phyloP scores from a whole-genome alignment of 768 basidiomycete species.

The Russula dissimulans region DNA sequence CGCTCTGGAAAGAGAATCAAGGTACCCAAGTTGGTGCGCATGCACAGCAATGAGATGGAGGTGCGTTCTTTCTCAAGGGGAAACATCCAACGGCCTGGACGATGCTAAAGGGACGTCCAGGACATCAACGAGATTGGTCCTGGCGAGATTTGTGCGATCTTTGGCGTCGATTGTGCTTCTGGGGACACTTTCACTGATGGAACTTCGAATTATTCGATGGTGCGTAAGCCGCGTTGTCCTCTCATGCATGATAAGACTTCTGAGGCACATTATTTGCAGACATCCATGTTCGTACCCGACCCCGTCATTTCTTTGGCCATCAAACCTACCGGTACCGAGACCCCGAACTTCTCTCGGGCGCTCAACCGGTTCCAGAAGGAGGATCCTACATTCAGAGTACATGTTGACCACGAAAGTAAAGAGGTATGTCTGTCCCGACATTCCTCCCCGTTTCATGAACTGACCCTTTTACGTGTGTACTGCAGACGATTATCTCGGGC shows the following conservation, averaged over 20 bases:
- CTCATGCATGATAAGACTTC: too few species aligned
- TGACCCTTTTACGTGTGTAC: neutral
- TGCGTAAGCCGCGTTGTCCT: constrained; percentile 29
- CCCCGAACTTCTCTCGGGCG: constrained; percentile 93
- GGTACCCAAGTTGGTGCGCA: constrained; percentile 88
- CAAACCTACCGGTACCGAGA: constrained; percentile 85
- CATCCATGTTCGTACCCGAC: constrained; percentile 97
- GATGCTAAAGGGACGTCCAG: constrained; percentile 29
- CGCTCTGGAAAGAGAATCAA: constrained; percentile 96
- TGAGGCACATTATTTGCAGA: constrained; percentile 37
- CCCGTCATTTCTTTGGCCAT: constrained; percentile 96
- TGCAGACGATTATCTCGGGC: constrained; percentile 93
- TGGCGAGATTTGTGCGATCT: constrained; percentile 98
- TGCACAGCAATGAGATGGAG: constrained; percentile 99
- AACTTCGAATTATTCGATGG: constrained; percentile 86
- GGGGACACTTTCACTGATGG: constrained; percentile 98
- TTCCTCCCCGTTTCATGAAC: neutral
- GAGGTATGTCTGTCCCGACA: constrained; percentile 45
- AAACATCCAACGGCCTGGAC: neutral
- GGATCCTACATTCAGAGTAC: constrained; percentile 97
- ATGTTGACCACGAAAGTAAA: constrained; percentile 88
- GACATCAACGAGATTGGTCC: constrained; percentile 91
- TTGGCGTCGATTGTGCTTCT: constrained; percentile 95
- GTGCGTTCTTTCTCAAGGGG: constrained; percentile 30
- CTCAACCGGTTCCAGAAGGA: constrained; percentile 98